Base-by-base conservation (phyloP, 2,329 filamentous ascomycete genomes). In the Hymenoscyphus occultus region DNA sequence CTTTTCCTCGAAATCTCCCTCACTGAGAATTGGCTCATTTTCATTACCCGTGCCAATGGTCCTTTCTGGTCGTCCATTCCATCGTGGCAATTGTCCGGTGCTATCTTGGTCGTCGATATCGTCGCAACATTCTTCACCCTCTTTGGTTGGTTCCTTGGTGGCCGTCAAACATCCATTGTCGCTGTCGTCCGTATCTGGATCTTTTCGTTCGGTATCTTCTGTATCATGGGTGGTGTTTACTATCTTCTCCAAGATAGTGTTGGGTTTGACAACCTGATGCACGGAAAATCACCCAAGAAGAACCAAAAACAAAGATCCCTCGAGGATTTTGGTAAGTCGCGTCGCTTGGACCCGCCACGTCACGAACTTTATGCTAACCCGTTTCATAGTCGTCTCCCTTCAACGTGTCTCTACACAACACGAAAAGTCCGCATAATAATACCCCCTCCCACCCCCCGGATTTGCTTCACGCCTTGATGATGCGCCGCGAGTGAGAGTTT, bases 21-120 rank as follows among this genome's bases (percentile, higher is more conserved):
- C 63, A 93, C 92, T 67, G 91, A 96, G 84, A 97, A 96, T 82
- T 96, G 93, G 92, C 85, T 96, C 61, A 97, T 97, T 80, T 96
- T 97, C 83, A 94, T 96, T 80, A 96, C 92, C 70, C 92, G 93
- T 84, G 90, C 92, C 80, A 93, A 93, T 79, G 92, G 92, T 74
- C 91, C 92, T 63, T 94, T 96, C 85, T 96, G 92, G 92, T 93
- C 90, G 2, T 93, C 90, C 31, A 86, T 92, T 65, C 92, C 93
- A 66, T 96, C 92, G 67, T 93, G 91, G 90, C 91, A 96, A 79
- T 83, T 96, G 56, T 78, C 83, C 63, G 88, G 88, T 68, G 92
- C 92, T 69, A 92, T 96, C 70, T 77, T 95, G 59, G 71, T 92
- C 60, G 92, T 96, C 74, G 92, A 96, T 75, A 84, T 95, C 72